Evolutionary conservation across 2,329 filamentous ascomycete species (phyloP).

Genomic region (Diaporthe ampelina): DNA sequence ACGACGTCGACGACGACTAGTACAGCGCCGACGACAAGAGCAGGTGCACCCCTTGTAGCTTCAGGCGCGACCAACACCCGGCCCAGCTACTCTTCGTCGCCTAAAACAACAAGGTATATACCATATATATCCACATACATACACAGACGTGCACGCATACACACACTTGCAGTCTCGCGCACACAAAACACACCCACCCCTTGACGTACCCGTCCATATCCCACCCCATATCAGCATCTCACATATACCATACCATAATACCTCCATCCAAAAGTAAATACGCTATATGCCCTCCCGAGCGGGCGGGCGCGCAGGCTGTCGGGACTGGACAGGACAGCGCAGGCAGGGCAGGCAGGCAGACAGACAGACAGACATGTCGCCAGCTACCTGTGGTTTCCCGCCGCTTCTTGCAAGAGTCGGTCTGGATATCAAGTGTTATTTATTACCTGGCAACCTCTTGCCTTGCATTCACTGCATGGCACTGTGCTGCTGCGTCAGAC

Average conservation of each 20-base stretch:
- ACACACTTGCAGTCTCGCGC: neutral
- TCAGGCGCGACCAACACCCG: constrained; percentile 23
- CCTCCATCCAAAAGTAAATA: constrained; percentile 8
- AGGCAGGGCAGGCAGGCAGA: neutral
- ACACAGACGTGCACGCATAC: neutral
- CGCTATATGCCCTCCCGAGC: neutral
- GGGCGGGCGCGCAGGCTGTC: neutral
- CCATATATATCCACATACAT: neutral
- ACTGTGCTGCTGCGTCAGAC: neutral
- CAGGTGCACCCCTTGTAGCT: constrained; percentile 7
- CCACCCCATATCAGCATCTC: constrained; percentile 19
- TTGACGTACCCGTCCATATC: neutral
- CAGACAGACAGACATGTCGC: neutral
- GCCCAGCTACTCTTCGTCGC: constrained; percentile 28
- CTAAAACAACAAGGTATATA: constrained; percentile 34
- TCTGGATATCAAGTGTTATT: constrained; percentile 12
- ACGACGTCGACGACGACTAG: neutral
- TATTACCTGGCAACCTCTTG: neutral
- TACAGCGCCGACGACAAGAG: constrained; percentile 13
- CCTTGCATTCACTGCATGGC: neutral
- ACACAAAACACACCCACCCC: neutral
- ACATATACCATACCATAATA: constrained; percentile 22
- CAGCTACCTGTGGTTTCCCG: neutral
- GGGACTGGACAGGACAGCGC: neutral
- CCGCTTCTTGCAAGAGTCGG: neutral